Evolutionary conservation across 805 yeast species (phyloP), one percentile per base, ranked within the genome.

Genomic region (Scheffersomyces ergatensis): DNA sequence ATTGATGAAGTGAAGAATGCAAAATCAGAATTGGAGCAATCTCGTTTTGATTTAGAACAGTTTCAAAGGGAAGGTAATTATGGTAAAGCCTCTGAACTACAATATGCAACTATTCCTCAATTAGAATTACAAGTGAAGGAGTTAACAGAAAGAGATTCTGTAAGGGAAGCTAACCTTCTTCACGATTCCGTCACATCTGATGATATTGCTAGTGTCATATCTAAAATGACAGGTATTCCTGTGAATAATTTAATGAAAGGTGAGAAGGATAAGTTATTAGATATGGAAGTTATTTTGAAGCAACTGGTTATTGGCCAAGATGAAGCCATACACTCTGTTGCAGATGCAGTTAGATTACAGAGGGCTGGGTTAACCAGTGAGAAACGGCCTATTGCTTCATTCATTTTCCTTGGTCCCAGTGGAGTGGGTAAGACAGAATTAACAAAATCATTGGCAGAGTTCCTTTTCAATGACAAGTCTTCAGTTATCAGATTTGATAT

Each of bases 361-460:
- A 78, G 99, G 56, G 99, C 99, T 0, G 99, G 99, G 1, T 77
- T 92, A 44, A 92, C 98, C 8, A 85, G 87, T 60, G 96, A 89
- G 48, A 86, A 86, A 63, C 78, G 97, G 46, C 99, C 99, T 5
- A 90, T 92, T 53, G 98, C 97, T 1, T 85, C 96, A 40, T 93
- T 93, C 63, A 84, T 92, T 85, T 93, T 93, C 64, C 72, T 93
- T 49, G 99, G 99, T 17, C 98, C 99, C 39, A 93, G 99, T 0
- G 99, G 99, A 67, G 92, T 98, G 0, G 99, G 99, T 67, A 92
- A 92, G 64, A 93, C 99, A 0, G 98, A 93, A 62, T 74, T 93
- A 38, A 90, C 97, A 6, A 92, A 93, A 62, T 83, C 95, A 0
- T 74, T 92, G 42, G 96, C 98, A 2, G 89, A 89, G 53, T 93